Evolutionary conservation across 768 basidiomycete species (phyloP).

Genomic region (Daedaleopsis sinensis): DNA sequence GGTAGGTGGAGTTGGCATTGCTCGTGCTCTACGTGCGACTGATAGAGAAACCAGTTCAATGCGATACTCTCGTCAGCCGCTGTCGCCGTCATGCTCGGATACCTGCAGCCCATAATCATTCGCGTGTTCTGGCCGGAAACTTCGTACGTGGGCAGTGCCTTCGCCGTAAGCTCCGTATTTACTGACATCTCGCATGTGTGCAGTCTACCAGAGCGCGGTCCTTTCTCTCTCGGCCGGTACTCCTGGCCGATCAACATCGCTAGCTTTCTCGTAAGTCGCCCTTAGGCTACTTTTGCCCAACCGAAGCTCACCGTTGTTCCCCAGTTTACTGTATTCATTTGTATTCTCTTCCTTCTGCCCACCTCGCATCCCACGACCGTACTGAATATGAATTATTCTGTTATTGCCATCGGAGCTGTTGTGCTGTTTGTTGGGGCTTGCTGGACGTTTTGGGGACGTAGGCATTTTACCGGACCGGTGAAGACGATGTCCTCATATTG

Average conservation of each 20-base stretch:
- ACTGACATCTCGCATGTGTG: not conserved
- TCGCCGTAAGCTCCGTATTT: not conserved
- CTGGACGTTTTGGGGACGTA: conserved; percentile 52
- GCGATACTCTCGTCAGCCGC: conserved; percentile 59
- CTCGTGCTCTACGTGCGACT: too few species aligned
- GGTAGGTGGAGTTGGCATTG: conserved; percentile 36
- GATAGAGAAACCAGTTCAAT: conserved; percentile 43
- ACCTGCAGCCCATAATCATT: conserved; percentile 59
- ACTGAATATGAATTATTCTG: conserved; percentile 60
- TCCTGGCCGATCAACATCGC: conserved; percentile 54
- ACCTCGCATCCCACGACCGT: conserved; percentile 53
- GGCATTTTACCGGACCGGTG: conserved; percentile 48
- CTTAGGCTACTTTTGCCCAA: not conserved
- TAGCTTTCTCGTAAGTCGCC: conserved; percentile 44
- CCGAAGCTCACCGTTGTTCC: not conserved
- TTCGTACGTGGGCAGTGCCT: conserved; percentile 37
- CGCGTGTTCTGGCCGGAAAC: conserved; percentile 59
- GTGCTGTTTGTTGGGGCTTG: conserved; percentile 45
- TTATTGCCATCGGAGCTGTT: conserved; percentile 54
- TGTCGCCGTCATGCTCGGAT: conserved; percentile 60
- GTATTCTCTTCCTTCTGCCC: conserved; percentile 57
- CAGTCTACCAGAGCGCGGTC: conserved; percentile 50
- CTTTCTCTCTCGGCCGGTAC: conserved; percentile 53
- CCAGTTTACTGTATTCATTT: conserved; percentile 56
- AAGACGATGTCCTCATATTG: conserved; percentile 32